Evolutionary conservation across 73 alveolate species (phyloP).

Genomic region (Tetrahymena thermophila): DNA sequence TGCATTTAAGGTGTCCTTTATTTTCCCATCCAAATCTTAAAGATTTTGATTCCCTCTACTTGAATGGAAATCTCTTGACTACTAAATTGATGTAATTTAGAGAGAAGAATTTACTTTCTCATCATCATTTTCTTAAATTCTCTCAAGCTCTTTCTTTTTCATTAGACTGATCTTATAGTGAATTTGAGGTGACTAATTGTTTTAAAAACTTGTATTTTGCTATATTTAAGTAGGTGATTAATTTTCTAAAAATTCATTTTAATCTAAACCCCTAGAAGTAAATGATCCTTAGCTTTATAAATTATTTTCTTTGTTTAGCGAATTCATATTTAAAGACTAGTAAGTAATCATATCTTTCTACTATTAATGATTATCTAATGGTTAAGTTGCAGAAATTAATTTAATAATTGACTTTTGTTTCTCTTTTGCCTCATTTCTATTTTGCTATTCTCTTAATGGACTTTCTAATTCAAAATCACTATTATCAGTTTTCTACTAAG

Average conservation of each 20-base stretch:
- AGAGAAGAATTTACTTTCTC: background rate
- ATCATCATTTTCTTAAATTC: background rate
- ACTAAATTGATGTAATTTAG: background rate
- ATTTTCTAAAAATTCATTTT: background rate
- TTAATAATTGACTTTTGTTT: background rate
- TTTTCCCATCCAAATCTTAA: background rate
- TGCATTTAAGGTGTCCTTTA: background rate
- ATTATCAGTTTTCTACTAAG: background rate
- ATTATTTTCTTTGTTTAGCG: background rate
- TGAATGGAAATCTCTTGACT: background rate
- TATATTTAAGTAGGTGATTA: background rate
- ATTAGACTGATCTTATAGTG: background rate
- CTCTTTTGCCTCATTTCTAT: background rate
- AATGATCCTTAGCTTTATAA: background rate
- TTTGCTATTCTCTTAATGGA: background rate
- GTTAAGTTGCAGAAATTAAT: background rate
- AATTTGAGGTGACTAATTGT: background rate
- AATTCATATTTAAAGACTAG: background rate
- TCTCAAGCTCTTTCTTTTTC: background rate
- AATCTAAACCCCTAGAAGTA: background rate
- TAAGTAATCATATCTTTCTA: background rate
- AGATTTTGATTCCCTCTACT: background rate
- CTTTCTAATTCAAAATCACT: background rate
- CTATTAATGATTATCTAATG: background rate
- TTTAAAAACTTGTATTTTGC: background rate